Percentiles rank a stretch among this genome's conserved stretches.
Evolutionary conservation across 495 filamentous ascomycete species (phyloP).

Genomic region (Aspergillus taichungensis): DNA sequence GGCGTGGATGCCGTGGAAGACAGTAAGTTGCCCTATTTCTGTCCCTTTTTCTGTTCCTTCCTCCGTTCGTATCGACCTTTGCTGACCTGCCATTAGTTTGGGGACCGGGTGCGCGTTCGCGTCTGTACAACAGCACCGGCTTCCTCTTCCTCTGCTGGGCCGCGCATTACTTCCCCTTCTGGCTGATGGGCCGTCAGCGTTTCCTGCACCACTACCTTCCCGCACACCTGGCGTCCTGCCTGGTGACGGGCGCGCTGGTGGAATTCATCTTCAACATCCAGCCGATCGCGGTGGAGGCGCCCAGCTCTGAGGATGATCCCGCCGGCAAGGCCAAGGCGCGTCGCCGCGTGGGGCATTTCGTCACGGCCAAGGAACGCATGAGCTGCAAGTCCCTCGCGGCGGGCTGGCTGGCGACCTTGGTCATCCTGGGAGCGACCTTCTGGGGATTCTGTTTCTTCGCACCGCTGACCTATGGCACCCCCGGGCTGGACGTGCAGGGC

Average conservation of each 20-base stretch:
- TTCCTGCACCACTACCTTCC: slow-evolving; percentile 75
- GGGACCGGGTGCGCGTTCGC: slow-evolving; percentile 72
- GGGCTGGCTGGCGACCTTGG: slow-evolving; percentile 66
- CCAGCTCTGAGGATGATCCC: slow-evolving; percentile 40
- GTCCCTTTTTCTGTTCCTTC: too few species aligned
- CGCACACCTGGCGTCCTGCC: slow-evolving; percentile 82
- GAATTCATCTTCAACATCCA: slow-evolving; percentile 95
- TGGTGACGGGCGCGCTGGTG: slow-evolving; percentile 90
- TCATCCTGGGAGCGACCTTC: slow-evolving; percentile 59
- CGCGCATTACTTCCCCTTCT: slow-evolving; percentile 68
- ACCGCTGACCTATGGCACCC: slow-evolving; percentile 89
- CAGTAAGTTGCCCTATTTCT: slow-evolving; percentile 57
- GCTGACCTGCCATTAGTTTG: slow-evolving; percentile 22
- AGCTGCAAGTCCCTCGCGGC: slow-evolving; percentile 68
- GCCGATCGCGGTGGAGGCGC: slow-evolving; percentile 42
- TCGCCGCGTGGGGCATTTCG: slow-evolving; percentile 33
- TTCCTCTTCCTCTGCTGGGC: slow-evolving; percentile 92
- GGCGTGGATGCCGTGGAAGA: slow-evolving; percentile 90
- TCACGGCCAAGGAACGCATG: slow-evolving; percentile 70
- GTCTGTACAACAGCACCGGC: slow-evolving; percentile 94
- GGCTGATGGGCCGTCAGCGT: slow-evolving; percentile 66
- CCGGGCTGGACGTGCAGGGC: slow-evolving; percentile 74
- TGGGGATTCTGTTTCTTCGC: slow-evolving; percentile 88
- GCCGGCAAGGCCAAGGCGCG: slow-evolving; percentile 30
- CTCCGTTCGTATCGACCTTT: slow-evolving; percentile 4